phyloP scores from a whole-genome alignment of 2,329 filamentous ascomycete genomes.

The Xylaria sp. region DNA sequence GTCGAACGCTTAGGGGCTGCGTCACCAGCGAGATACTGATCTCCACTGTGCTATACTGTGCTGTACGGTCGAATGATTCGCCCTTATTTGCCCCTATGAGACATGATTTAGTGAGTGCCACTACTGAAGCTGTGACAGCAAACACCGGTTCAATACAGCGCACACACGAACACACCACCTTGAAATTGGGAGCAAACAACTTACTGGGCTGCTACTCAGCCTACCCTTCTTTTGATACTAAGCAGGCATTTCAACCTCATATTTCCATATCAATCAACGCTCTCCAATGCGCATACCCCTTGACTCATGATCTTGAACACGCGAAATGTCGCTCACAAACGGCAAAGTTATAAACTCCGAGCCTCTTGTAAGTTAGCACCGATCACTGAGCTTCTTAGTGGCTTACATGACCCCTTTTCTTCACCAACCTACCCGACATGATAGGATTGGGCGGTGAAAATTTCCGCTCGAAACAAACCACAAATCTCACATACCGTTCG shows the following conservation, averaged over 20 bases:
- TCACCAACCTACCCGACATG: not conserved
- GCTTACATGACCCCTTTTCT: not conserved
- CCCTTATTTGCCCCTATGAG: conserved; percentile 6
- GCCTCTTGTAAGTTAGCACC: conserved; percentile 55
- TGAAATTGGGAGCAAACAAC: not conserved
- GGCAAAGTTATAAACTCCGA: conserved; percentile 58
- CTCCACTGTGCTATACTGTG: conserved; percentile 19
- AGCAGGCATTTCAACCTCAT: not conserved
- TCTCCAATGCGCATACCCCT: not conserved
- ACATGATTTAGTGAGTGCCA: conserved; percentile 32
- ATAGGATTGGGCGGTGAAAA: conserved; percentile 14
- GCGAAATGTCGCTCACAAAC: conserved; percentile 55
- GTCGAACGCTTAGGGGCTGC: conserved; percentile 34
- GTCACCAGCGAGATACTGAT: conserved; percentile 5
- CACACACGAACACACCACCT: not conserved
- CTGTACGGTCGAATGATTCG: conserved; percentile 20
- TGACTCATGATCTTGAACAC: not conserved
- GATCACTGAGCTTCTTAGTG: not conserved
- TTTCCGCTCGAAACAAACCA: not conserved
- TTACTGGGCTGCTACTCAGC: not conserved
- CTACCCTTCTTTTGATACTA: not conserved
- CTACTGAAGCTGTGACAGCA: conserved; percentile 17
- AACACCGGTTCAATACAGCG: conserved; percentile 6
- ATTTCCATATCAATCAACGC: not conserved
- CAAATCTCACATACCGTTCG: not conserved